Evolutionary conservation across 116 monocot species (phyloP).

Genomic region (Iris pallida): DNA sequence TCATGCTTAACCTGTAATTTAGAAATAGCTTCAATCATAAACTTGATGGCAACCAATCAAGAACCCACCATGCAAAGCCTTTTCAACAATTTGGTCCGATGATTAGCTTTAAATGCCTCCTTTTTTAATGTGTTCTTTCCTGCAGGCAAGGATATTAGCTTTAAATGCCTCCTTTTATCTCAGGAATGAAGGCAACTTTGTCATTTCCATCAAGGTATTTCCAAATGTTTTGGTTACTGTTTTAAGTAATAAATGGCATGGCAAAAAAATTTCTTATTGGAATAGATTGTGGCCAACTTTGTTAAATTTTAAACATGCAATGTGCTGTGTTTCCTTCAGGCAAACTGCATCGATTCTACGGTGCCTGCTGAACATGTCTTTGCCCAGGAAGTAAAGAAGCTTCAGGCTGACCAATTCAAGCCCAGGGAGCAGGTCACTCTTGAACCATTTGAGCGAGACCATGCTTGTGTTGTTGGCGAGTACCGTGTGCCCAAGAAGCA

Average conservation of each 20-base stretch:
- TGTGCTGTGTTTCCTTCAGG: constrained; percentile 4
- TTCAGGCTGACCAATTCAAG: constrained; percentile 42
- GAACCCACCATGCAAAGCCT: too few relatives aligned
- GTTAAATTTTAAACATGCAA: too few relatives aligned
- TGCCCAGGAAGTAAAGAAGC: constrained; percentile 35
- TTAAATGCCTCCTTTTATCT: constrained; percentile 88
- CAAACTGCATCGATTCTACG: constrained; percentile 31
- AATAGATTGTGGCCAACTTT: too few relatives aligned
- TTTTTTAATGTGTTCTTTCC: constrained; percentile 30
- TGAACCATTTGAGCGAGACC: constrained; percentile 36
- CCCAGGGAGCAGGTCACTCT: constrained; percentile 37
- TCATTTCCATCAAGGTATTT: constrained; percentile 97
- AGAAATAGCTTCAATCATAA: too few relatives aligned
- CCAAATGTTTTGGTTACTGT: constrained; percentile 43
- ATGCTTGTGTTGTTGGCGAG: constrained; percentile 39
- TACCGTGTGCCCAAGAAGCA: constrained; percentile 41
- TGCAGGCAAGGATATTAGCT: constrained; percentile 88
- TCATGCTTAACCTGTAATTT: too few relatives aligned
- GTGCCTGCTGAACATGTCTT: constrained; percentile 35
- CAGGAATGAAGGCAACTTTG: constrained; percentile 92
- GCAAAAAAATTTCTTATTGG: too few relatives aligned
- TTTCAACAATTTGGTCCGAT: too few relatives aligned
- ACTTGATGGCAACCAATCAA: too few relatives aligned
- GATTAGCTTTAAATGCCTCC: constrained; percentile 73
- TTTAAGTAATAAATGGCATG: too few relatives aligned